These are phyloP conservation scores for Manihot esculenta DNA, from an alignment of 441 rosid species.

Conservation along the genomic window DNA sequence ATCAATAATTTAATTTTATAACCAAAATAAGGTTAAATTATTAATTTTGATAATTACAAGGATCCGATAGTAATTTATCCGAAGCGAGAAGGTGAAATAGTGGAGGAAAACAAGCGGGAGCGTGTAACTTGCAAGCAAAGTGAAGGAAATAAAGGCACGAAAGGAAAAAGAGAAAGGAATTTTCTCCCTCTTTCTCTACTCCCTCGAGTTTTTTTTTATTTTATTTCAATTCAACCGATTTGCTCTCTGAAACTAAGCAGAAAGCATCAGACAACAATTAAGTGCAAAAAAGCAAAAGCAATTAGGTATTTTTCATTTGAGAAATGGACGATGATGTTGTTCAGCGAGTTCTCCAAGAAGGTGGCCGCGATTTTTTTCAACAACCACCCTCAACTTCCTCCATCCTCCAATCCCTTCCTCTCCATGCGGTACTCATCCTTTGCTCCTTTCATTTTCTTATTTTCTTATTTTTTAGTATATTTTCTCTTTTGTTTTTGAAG, in stretches of 20 bases:
- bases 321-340: conserved; percentile 91
- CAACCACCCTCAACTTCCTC: conserved; percentile 87
- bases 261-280: background rate
- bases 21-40: too few relatives aligned
- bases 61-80: too few relatives aligned
- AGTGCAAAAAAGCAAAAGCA: background rate
- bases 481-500: conserved; percentile 5
- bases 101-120: conserved; percentile 30
- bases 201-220: background rate
- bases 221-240: background rate
- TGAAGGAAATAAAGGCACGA: background rate
- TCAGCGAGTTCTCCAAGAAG: conserved; percentile 88
- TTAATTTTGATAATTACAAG: too few relatives aligned
- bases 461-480: background rate
- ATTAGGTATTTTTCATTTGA: background rate
- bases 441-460: too few relatives aligned
- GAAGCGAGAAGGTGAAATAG: background rate
- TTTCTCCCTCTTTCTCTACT: background rate
- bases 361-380: conserved; percentile 88
- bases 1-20: too few relatives aligned
- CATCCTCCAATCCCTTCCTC: conserved; percentile 90
- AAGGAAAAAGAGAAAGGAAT: background rate
- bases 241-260: conserved; percentile 3
- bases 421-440: conserved; percentile 69
- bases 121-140: conserved; percentile 23